Evolutionary conservation across 257 asterid genomes (phyloP), one percentile per base, ranked within the genome.

Genomic region (Solanum rostratum): DNA sequence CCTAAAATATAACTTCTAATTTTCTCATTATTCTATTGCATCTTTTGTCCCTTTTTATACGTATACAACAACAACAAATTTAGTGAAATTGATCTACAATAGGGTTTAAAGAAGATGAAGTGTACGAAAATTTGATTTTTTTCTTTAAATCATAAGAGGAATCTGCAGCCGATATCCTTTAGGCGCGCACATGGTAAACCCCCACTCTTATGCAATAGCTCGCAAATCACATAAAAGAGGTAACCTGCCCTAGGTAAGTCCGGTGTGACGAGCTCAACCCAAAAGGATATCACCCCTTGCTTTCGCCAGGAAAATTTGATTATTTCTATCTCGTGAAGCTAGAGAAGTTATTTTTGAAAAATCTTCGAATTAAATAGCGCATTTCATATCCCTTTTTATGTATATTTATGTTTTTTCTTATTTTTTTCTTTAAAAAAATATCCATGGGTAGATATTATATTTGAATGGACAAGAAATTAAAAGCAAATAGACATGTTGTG

Each of bases 91-190:
- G n/a, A n/a, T 24, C 12, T 5, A 24, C 4, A 0, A 6, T 2
- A 11, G 3, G 0, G 0, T 60, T 14, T 22, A 8, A 22, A 24
- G 12, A 60, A 1, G 0, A 60, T 10, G 24, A 13, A n/a, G 29
- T n/a, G 3, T n/a, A 57, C 0, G 1, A 0, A 60, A 0, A 11
- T n/a, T 11, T 60, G 0, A 3, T 33, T 4, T 29, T 33, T 33
- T 33, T 33, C 3, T 33, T 33, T 33, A n/a, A n/a, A 33, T 33
- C 0, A 33, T 4, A 33, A 33, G 39, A 33, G 39, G 6, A 33
- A 33, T 33, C 2, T 5, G 39, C 39, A 4, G 6, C 5, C 5
- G 37, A 4, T 33, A 33, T 0, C 4, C 37, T 33, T 33, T 33
- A 5, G 5, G 5, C 4, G 37, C 5, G 37, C 37, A 33, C 5